Conservation (phyloP, 768 basidiomycete genomes). For the Calocybe indica region DNA sequence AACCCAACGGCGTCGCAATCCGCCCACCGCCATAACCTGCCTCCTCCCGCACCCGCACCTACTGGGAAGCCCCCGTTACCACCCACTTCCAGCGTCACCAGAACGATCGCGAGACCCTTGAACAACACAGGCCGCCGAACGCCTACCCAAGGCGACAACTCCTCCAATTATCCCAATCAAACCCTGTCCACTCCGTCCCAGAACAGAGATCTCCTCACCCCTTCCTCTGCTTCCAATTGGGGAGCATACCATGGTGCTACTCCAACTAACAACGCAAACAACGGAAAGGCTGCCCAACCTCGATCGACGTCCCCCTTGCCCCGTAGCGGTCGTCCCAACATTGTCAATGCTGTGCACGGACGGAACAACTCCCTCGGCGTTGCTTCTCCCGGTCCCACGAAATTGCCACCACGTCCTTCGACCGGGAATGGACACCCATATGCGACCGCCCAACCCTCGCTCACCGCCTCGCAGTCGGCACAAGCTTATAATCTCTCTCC, state of each 20-base stretch:
- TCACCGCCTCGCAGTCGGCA: conserved; percentile 27
- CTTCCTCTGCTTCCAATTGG: conserved; percentile 36
- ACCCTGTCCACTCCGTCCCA: conserved; percentile 36
- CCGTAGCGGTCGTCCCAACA: conserved; percentile 16
- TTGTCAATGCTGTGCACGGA: conserved; percentile 30
- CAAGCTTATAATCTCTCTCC: conserved; percentile 55
- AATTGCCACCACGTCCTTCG: conserved; percentile 38
- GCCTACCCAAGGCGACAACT: conserved; percentile 48
- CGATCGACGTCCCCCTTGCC: conserved; percentile 42
- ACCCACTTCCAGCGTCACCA: conserved; percentile 30
- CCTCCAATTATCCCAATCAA: conserved; percentile 35
- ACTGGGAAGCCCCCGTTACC: conserved; percentile 58
- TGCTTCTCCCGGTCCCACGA: conserved; percentile 34
- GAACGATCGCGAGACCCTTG: conserved; percentile 17
- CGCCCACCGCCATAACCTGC: conserved; percentile 37
- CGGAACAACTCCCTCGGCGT: conserved; percentile 49
- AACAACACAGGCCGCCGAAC: conserved; percentile 41
- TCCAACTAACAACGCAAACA: conserved; percentile 41
- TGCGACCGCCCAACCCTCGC: conserved; percentile 43
- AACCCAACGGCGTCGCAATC: conserved; percentile 21
- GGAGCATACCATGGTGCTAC: conserved; percentile 49
- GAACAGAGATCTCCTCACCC: conserved; percentile 36
- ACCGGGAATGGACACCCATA: conserved; percentile 53
- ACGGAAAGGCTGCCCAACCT: conserved; percentile 24
- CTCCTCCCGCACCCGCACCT: conserved; percentile 67